Evolutionary conservation across 352 stramenopile species (phyloP), one percentile per base, ranked within the genome.

Genomic region (Phytophthora rubi): DNA sequence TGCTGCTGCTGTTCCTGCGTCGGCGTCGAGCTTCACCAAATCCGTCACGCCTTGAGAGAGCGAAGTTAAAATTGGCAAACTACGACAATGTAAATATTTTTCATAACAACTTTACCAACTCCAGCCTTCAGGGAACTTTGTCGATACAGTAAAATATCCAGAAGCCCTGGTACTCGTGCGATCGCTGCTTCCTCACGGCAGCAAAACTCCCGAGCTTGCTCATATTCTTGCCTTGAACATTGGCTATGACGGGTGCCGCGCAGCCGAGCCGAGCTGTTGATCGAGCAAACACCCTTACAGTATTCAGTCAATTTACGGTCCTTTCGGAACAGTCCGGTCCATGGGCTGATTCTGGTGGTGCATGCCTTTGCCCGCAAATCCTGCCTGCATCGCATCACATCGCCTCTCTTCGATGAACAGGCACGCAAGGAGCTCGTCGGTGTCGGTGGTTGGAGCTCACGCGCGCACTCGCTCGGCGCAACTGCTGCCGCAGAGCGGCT

Each of bases 291-390:
- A 49, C 21, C 59, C 39, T 37, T 52, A 68, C 35, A 49, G 53
- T 42, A 39, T 62, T 57, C 44, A 35, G 44, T 44, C 32, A 44
- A 44, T 66, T 61, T 42, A 42, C 16, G 30, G 35, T 28, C 44
- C 35, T 62, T 62, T 56, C 52, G 52, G 52, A 57, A 57, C 51
- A 30, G 30, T 55, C 51, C 52, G 8, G 62, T 65, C 62, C 53
- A 67, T 61, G 59, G n/a, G 48, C 48, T 53, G 48, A 68, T 71
- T 71, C 59, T 68, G 59, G 65, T 73, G 59, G 65, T 73, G 15
- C 59, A 73, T 68, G 59, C 44, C 33, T 68, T 71, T 47, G 23
- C 26, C 16, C 47, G 59, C 59, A 72, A 68, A 68, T 72, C 59
- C 52, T 68, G 39, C 53, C 21, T 12, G 63, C 47, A 68, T 58